Evolutionary conservation across 495 filamentous ascomycete genomes (phyloP), one percentile per base, ranked within the genome.

Genomic region (Arthonia radiata): DNA sequence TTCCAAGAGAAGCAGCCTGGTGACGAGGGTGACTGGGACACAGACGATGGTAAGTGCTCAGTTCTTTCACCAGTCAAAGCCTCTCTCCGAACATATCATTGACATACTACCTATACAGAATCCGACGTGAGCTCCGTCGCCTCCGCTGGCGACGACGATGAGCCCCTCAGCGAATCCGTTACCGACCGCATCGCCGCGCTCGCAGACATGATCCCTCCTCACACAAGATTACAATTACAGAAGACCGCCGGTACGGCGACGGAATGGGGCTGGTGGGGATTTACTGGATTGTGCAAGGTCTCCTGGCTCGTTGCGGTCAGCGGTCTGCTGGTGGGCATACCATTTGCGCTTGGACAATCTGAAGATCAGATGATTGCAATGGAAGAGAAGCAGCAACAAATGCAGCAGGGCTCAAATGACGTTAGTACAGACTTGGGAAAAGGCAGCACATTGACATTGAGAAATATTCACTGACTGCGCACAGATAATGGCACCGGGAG

Each of bases 331-430:
- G 49, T 99, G 31, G 79, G 76, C 43, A 77, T 94, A 26, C 89
- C 86, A 15, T 94, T 73, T 61, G 78, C 79, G 29, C 59, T 99
- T 32, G 80, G 81, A 23, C 79, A 76, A 50, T 66, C 72, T 28
- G 89, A 99, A 57, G 86, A 99, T 52, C 81, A 93, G 59, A 71
- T 89, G 57, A 62, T 86, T 43, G 55, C 77, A 32, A 83, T 92
- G 60, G 80, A 86, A 79, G 86, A 94, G 64, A 69, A 75, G 51
- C 83, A 93, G 58, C 73, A 82, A 69, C 67, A 71, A 49, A 83
- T 90, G 75, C 65, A 77, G 41, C 67, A 78, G 60, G 64, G 68
- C 47, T 75, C 60, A 31, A 65, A 65, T 41, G 64, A 71, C 53
- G 67, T 70, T 48, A 40, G 62, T 57, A 30, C 7, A 22, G 19